These are phyloP conservation scores for Syzygium oleosum DNA, from an alignment of 345 rosid species.

Conservation along the genomic window DNA sequence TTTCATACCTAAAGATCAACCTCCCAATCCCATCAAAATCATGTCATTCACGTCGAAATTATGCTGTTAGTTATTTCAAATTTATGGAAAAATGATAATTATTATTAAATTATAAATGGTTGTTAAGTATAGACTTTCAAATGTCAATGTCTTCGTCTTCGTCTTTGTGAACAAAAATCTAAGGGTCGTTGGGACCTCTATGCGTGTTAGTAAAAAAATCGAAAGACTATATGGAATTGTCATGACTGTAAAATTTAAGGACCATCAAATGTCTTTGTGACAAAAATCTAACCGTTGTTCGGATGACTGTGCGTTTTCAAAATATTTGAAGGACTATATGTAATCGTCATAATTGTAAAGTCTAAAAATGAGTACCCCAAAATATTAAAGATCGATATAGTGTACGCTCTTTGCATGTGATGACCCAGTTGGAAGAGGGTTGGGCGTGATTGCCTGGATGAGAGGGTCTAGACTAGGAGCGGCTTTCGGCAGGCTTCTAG, in stretches of 20 bases:
- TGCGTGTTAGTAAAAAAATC: background rate
- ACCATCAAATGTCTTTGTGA: too few species aligned
- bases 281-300: too few species aligned
- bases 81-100: background rate
- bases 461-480: fast-evolving
- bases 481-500: background rate
- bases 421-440: fast-evolving
- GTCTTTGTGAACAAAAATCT: background rate
- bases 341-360: background rate
- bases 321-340: background rate
- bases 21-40: background rate
- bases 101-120: background rate
- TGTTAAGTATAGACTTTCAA: background rate
- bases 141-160: background rate
- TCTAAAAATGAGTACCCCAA: background rate
- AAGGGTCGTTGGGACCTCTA: background rate
- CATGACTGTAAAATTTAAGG: background rate
- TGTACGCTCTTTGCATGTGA: background rate
- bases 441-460: fast-evolving
- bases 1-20: too few species aligned
- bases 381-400: background rate
- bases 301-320: background rate
- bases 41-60: background rate
- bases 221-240: background rate
- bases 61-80: background rate